phyloP scores from a whole-genome alignment of 1,284 basidiomycete species.

The Schizophyllum amplum region DNA sequence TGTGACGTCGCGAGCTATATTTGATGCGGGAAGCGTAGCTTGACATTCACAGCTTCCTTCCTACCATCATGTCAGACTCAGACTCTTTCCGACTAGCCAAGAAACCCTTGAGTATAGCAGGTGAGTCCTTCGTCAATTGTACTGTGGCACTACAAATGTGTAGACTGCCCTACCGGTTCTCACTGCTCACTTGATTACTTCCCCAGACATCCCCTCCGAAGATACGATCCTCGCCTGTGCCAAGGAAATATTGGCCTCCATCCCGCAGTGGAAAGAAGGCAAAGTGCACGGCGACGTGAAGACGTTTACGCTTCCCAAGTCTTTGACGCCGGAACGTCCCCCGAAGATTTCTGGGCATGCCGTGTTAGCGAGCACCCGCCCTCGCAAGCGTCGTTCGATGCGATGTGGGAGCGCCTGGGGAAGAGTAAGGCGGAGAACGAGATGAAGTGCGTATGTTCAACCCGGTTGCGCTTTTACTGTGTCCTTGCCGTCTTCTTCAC shows the following conservation, averaged over 20 bases:
- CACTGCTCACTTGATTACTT: not conserved
- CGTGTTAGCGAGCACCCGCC: conserved; percentile 58
- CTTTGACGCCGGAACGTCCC: conserved; percentile 24
- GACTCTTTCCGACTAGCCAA: too few species aligned
- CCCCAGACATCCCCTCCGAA: conserved; percentile 51
- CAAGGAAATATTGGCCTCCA: conserved; percentile 45
- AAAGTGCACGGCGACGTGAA: conserved; percentile 54
- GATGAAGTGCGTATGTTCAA: conserved; percentile 42
- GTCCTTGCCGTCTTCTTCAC: not conserved
- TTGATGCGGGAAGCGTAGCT: too few species aligned
- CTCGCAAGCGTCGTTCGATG: conserved; percentile 60
- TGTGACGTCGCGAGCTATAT: not conserved
- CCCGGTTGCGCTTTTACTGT: not conserved
- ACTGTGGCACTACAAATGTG: too few species aligned
- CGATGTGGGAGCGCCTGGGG: conserved; percentile 62
- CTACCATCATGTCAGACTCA: conserved; percentile 14
- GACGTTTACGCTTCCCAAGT: conserved; percentile 42
- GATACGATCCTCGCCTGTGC: conserved; percentile 46
- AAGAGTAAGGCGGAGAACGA: conserved; percentile 61
- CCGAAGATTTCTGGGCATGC: conserved; percentile 58
- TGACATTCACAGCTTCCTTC: not conserved
- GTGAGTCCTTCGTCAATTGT: not conserved
- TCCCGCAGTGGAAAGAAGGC: conserved; percentile 54
- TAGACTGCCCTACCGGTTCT: not conserved
- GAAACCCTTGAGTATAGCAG: too few species aligned